Conservation (phyloP, 495 filamentous ascomycete genomes). For the Bacidia gigantensis region DNA sequence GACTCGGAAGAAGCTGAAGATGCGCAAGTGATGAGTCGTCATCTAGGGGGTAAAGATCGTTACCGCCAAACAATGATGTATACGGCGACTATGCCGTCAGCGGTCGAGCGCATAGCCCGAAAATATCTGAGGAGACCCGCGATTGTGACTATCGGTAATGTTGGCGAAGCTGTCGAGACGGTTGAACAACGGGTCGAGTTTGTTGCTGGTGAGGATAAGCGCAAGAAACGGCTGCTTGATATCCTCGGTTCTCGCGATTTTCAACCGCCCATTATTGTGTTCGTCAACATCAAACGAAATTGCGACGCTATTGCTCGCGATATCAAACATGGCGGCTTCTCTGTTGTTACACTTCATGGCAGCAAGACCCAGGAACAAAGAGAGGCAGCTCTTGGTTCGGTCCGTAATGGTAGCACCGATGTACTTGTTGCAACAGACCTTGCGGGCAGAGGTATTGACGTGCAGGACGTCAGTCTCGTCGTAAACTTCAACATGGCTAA, state of each 20-base stretch:
- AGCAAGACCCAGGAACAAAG: constrained; percentile 95
- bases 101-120: constrained; percentile 87
- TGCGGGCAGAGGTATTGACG: constrained; percentile 95
- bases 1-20: constrained; percentile 92
- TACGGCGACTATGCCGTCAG: constrained; percentile 92
- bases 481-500: constrained; percentile 98
- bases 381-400: constrained; percentile 80
- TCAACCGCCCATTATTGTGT: constrained; percentile 88
- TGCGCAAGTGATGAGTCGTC: constrained; percentile 66
- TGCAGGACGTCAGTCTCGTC: constrained; percentile 84
- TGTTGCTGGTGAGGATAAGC: constrained; percentile 82
- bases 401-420: constrained; percentile 65
- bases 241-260: constrained; percentile 81
- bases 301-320: constrained; percentile 91
- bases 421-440: constrained; percentile 97
- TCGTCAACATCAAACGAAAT: constrained; percentile 99
- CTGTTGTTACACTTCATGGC: constrained; percentile 82
- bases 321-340: constrained; percentile 90
- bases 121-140: constrained; percentile 92
- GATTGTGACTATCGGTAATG: constrained; percentile 88
- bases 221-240: constrained; percentile 90
- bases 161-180: constrained; percentile 95
- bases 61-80: constrained; percentile 99
- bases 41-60: constrained; percentile 67
- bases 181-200: constrained; percentile 97